Evolutionary conservation across 768 basidiomycete species (phyloP).

Genomic region (Neoboletus magnificus): DNA sequence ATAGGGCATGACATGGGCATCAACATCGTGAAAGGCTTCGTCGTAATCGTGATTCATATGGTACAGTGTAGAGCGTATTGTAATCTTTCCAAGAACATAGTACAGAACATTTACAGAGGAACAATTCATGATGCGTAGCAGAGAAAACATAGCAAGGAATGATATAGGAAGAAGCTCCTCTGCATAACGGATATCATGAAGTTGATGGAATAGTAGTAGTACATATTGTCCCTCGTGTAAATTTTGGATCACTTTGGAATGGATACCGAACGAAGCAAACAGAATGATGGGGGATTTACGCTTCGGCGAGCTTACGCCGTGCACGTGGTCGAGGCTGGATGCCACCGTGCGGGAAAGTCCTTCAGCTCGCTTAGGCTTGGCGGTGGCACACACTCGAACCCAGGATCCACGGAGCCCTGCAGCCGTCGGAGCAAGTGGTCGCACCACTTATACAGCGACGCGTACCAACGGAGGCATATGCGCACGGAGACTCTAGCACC

Average conservation of each 20-base stretch:
- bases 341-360: slow-evolving; percentile 2
- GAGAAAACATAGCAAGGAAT: slow-evolving; percentile 2
- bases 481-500: slow-evolving; percentile 21
- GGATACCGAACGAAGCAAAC: background rate
- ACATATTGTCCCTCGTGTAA: background rate
- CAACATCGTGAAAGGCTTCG: background rate
- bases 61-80: slow-evolving; percentile 17
- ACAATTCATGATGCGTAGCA: slow-evolving; percentile 5
- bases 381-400: background rate
- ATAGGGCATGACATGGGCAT: background rate
- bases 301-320: background rate
- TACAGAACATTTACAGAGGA: background rate
- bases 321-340: background rate
- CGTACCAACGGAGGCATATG: slow-evolving; percentile 23
- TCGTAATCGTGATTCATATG: slow-evolving; percentile 11
- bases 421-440: slow-evolving; percentile 4
- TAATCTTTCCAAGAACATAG: slow-evolving; percentile 10
- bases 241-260: background rate
- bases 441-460: slow-evolving; percentile 19
- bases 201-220: background rate
- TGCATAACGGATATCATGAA: slow-evolving; percentile 7
- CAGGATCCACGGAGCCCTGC: background rate
- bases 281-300: background rate
- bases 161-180: background rate
- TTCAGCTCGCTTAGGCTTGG: slow-evolving; percentile 1